phyloP scores from a whole-genome alignment of 805 yeast species.

The Wickerhamomyces subpelliculosus region DNA sequence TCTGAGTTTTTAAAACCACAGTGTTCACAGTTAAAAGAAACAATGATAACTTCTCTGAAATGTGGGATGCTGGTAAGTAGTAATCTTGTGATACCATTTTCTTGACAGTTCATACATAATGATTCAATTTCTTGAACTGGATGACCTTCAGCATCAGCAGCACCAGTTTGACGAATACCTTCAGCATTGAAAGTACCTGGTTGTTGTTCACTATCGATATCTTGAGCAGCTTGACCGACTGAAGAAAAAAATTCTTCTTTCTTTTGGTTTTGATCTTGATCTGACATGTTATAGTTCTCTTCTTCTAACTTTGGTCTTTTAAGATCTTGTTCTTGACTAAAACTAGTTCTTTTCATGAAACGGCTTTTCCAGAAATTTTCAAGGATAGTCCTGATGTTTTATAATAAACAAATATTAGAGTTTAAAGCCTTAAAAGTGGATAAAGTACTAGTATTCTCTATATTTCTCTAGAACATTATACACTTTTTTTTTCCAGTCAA shows the following conservation, averaged over 20 bases:
- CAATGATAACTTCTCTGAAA: slow-evolving; percentile 82
- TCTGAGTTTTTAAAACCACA: slow-evolving; percentile 89
- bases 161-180: slow-evolving; percentile 66
- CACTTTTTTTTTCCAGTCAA: too few relatives aligned
- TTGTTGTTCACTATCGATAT: slow-evolving; percentile 27
- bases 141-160: slow-evolving; percentile 78
- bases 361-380: too few relatives aligned
- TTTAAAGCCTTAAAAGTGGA: too few relatives aligned
- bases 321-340: background rate
- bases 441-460: too few relatives aligned
- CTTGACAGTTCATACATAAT: slow-evolving; percentile 90
- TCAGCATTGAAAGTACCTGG: background rate
- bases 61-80: slow-evolving; percentile 85
- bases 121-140: slow-evolving; percentile 95
- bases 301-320: slow-evolving; percentile 12
- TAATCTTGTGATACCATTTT: slow-evolving; percentile 77
- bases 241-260: slow-evolving; percentile 43
- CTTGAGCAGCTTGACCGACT: slow-evolving; percentile 55
- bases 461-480: too few relatives aligned
- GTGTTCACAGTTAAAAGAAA: slow-evolving; percentile 95
- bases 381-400: too few relatives aligned
- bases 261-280: slow-evolving; percentile 11
- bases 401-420: too few relatives aligned
- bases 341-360: background rate
- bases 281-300: slow-evolving; percentile 3